These are phyloP conservation scores for Wickerhamiella azymoides DNA, from an alignment of 805 yeast genomes.

Conservation along the genomic window DNA sequence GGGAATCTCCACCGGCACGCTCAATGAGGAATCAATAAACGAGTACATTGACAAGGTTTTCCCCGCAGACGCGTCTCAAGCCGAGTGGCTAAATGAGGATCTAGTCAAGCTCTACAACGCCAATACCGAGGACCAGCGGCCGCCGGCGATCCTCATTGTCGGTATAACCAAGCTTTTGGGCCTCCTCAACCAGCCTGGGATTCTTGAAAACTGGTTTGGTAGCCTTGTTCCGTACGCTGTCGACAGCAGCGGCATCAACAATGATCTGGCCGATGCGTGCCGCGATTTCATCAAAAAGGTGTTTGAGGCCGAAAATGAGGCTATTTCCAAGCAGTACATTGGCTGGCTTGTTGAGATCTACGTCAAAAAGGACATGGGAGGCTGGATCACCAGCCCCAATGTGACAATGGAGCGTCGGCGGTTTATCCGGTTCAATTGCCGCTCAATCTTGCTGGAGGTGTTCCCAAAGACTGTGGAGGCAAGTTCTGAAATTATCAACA, in stretches of 20 bases:
- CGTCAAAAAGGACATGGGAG: constrained; percentile 12
- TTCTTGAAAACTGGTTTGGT: constrained; percentile 35
- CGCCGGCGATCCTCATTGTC: constrained; percentile 21
- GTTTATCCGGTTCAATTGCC: constrained; percentile 34
- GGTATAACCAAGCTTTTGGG: constrained; percentile 23
- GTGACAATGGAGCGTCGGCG: constrained; percentile 35
- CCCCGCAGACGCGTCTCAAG: constrained; percentile 16
- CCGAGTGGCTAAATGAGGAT: constrained; percentile 26
- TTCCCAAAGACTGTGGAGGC: constrained; percentile 29
- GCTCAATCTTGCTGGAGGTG: constrained; percentile 29
- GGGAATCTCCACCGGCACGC: constrained; percentile 11
- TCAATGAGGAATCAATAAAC: constrained; percentile 11
- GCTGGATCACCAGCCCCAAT: constrained; percentile 14
- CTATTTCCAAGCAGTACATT: constrained; percentile 12
- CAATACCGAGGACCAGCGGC: constrained; percentile 10
- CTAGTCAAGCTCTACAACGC: constrained; percentile 19
- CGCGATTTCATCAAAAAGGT: constrained; percentile 21
- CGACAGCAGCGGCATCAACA: constrained; percentile 43
- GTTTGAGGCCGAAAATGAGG: constrained; percentile 6
- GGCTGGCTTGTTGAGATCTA: constrained; percentile 19
- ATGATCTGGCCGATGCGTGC: constrained; percentile 26
- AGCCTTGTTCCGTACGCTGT: constrained; percentile 37
- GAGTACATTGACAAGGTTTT: constrained; percentile 12
- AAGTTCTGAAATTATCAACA: constrained; percentile 29
- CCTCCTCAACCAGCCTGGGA: constrained; percentile 20